Base-by-base conservation (phyloP, 106 monocot species). In the Hemerocallis citrina region DNA sequence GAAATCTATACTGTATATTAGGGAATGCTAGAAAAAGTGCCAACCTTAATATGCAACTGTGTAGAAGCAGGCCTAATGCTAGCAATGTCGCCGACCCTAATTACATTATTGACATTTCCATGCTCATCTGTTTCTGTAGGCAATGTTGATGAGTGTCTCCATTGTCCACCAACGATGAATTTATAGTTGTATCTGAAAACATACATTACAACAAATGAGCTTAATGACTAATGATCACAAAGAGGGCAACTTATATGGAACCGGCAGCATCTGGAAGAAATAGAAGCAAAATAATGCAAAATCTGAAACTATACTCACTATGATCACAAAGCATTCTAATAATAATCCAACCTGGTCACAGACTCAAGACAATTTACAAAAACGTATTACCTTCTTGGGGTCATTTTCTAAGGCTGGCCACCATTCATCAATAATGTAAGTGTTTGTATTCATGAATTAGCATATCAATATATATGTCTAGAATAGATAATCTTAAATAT, bases 101-200 rank as follows among this genome's bases (percentile, higher is more conserved):
- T 93, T 23, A 93, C 93, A 64, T 89, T 93, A 63, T 89, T 89
- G n/a, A 85, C 52, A 62, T 85, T 85, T 27, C 93, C 93, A 52
- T 22, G 59, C 44, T 89, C 80, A 72, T 93, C 93, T 29, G 54
- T 79, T 66, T 89, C 89, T 12, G 82, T 75, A 13, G 93, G 93
- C 66, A 82, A 79, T 30, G 79, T 34, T 52, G 89, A 75, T 20
- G 93, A 85, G 59, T 93, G 89, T 63, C 69, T 85, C 89, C 93
- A 93, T 60, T 93, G 89, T 22, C 85, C 85, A 38, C 72, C 74
- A 64, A 80, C 75, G 56, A 89, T 82, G 57, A 93, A 93, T 58
- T 89, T 93, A 62, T 93, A 89, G 6, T 54, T 37, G 56, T 93
- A 93, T 45, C 93, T 93, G 76, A 75, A 76, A 21, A 51, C 6